A percentile compares a stretch with the other conserved stretches of the same genome.
These are phyloP conservation scores for Mortierella sp. DNA, from an alignment of 371 early-diverging fungal species.

Conservation along the genomic window DNA sequence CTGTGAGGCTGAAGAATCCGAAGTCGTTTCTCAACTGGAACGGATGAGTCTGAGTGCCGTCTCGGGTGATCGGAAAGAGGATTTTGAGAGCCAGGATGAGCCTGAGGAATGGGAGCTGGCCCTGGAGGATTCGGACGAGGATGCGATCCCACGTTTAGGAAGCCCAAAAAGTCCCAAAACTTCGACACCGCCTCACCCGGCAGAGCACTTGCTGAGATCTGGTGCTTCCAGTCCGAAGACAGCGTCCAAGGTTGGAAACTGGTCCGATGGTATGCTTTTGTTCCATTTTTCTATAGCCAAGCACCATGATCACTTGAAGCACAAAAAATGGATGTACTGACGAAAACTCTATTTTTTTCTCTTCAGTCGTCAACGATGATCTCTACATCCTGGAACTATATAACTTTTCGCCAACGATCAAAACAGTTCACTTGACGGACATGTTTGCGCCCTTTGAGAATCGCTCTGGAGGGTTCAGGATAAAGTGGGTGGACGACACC, in stretches of 20 bases:
- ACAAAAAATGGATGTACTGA: neutral
- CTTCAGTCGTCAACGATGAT: constrained; percentile 29
- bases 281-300: no score
- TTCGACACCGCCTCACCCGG: constrained; percentile 21
- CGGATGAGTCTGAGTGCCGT: constrained; percentile 3
- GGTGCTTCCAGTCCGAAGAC: constrained; percentile 2
- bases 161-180: constrained; percentile 6
- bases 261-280: constrained; percentile 30
- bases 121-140: constrained; percentile 40
- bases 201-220: constrained; percentile 20
- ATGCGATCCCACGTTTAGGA: constrained; percentile 23
- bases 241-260: constrained; percentile 21
- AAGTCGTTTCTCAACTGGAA: constrained; percentile 6
- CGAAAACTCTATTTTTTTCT: neutral
- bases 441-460: constrained; percentile 66
- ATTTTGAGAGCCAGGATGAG: constrained; percentile 25
- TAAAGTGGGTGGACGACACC: constrained; percentile 82
- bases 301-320: neutral
- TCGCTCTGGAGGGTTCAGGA: constrained; percentile 76
- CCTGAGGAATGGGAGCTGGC: constrained; percentile 53
- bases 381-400: constrained; percentile 61
- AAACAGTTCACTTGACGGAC: constrained; percentile 67
- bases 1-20: constrained; percentile 1
- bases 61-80: constrained; percentile 3
- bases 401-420: constrained; percentile 64